A percentile compares a stretch with the other conserved stretches of the same genome.
phyloP scores from a whole-genome alignment of 2,329 filamentous ascomycete genomes.

The Penicillium sp. region DNA sequence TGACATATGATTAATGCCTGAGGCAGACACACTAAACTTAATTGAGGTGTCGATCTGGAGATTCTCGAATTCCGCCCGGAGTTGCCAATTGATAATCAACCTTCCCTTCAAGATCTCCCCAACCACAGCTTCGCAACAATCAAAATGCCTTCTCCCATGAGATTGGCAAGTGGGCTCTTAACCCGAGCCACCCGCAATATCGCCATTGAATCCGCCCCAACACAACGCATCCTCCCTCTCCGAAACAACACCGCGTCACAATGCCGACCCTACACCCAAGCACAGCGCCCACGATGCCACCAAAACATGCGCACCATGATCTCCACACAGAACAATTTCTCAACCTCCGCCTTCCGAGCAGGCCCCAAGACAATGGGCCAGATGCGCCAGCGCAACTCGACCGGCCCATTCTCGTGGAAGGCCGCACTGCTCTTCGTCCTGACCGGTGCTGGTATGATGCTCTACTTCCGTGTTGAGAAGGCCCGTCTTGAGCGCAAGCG shows the following conservation, averaged over 20 bases:
- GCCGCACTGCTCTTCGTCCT: constrained; percentile 81
- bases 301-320: constrained; percentile 13
- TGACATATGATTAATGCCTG: too few species aligned
- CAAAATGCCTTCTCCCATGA: constrained; percentile 32
- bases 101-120: constrained; percentile 4
- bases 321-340: constrained; percentile 25
- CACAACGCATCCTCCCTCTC: constrained; percentile 18
- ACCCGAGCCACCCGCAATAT: constrained; percentile 18
- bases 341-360: constrained; percentile 27
- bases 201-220: constrained; percentile 15
- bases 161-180: constrained; percentile 22
- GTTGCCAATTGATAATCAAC: constrained; percentile 9
- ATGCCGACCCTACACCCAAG: constrained; percentile 26
- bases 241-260: constrained; percentile 22
- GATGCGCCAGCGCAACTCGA: constrained; percentile 40
- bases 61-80: constrained; percentile 22
- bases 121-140: constrained; percentile 5
- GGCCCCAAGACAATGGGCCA: constrained; percentile 42
- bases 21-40: constrained; percentile 24
- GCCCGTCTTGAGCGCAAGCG: constrained; percentile 83
- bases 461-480: constrained; percentile 95
- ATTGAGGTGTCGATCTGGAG: constrained; percentile 25
- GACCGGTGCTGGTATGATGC: constrained; percentile 73
- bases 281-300: constrained; percentile 21
- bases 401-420: constrained; percentile 83